phyloP scores from a whole-genome alignment of 2,329 filamentous ascomycete species.

The Tympanopsis confertula region DNA sequence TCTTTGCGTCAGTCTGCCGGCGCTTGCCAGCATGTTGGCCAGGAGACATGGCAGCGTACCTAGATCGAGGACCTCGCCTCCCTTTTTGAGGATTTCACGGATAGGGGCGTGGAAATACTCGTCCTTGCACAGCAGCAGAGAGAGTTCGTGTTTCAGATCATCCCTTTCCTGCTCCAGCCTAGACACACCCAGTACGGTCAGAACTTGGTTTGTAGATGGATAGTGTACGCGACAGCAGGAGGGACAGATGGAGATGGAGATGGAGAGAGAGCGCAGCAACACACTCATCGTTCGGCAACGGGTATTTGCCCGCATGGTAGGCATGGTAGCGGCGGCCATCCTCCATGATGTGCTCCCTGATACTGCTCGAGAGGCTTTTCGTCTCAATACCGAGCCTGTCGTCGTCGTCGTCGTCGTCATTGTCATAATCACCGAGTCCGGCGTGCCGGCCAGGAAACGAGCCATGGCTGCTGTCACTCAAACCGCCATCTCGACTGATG shows the following conservation, averaged over 20 bases:
- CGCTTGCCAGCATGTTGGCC: neutral
- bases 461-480: too few species aligned
- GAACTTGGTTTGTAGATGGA: too few species aligned
- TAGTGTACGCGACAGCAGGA: too few species aligned
- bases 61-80: slow-evolving; percentile 32
- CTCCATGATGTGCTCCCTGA: slow-evolving; percentile 26
- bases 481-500: too few species aligned
- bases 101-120: slow-evolving; percentile 31
- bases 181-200: too few species aligned
- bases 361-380: too few species aligned
- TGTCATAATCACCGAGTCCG: too few species aligned
- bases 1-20: neutral
- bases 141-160: slow-evolving; percentile 26
- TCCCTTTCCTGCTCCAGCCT: slow-evolving; percentile 28
- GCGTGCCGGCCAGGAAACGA: too few species aligned
- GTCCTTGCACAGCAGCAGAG: slow-evolving; percentile 23
- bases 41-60: slow-evolving; percentile 18
- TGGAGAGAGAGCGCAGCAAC: too few species aligned
- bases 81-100: slow-evolving; percentile 19
- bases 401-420: too few species aligned
- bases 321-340: slow-evolving; percentile 35
- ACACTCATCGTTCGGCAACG: slow-evolving; percentile 8
- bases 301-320: slow-evolving; percentile 3
- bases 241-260: slow-evolving; percentile 5
- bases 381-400: too few species aligned